Conservation (phyloP, 768 basidiomycete genomes). For the Hygrophoropsis aurantiaca region DNA sequence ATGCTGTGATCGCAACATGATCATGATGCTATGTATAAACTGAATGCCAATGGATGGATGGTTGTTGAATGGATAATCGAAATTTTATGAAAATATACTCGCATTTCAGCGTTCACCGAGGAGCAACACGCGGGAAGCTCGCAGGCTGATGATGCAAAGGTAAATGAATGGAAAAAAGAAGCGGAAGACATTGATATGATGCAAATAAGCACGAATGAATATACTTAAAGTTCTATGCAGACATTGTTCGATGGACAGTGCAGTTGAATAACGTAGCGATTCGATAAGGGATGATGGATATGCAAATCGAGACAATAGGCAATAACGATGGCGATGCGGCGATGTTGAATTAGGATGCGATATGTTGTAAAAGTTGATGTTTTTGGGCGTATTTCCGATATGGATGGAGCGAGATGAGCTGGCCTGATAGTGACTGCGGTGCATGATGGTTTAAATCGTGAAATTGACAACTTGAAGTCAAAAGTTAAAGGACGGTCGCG, state of each 20-base stretch:
- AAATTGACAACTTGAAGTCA: slow-evolving; percentile 19
- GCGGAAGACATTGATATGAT: slow-evolving; percentile 23
- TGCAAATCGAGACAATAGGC: slow-evolving; percentile 24
- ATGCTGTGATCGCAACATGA: slow-evolving; percentile 21
- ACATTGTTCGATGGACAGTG: slow-evolving; percentile 30
- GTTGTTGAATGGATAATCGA: too few species aligned
- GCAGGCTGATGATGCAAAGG: slow-evolving; percentile 21
- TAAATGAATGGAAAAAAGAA: slow-evolving; percentile 27
- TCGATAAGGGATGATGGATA: slow-evolving; percentile 8
- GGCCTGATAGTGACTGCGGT: slow-evolving; percentile 12
- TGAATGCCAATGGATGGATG: slow-evolving; percentile 21
- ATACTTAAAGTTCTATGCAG: slow-evolving; percentile 30
- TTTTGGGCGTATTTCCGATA: slow-evolving; percentile 24
- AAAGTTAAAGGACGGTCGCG: slow-evolving; percentile 8
- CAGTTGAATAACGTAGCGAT: slow-evolving; percentile 19
- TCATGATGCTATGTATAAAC: slow-evolving; percentile 20
- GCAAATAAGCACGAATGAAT: slow-evolving; percentile 36
- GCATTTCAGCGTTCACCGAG: slow-evolving; percentile 24
- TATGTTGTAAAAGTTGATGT: slow-evolving; percentile 24
- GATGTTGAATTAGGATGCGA: slow-evolving; percentile 19
- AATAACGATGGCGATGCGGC: slow-evolving; percentile 17
- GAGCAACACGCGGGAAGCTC: slow-evolving; percentile 15
- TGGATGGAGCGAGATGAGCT: slow-evolving; percentile 27
- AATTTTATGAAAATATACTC: slow-evolving; percentile 24
- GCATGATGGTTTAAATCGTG: slow-evolving; percentile 18